phyloP scores from a whole-genome alignment of 176 grass and related monocot genomes.

The Oryza coarctata region DNA sequence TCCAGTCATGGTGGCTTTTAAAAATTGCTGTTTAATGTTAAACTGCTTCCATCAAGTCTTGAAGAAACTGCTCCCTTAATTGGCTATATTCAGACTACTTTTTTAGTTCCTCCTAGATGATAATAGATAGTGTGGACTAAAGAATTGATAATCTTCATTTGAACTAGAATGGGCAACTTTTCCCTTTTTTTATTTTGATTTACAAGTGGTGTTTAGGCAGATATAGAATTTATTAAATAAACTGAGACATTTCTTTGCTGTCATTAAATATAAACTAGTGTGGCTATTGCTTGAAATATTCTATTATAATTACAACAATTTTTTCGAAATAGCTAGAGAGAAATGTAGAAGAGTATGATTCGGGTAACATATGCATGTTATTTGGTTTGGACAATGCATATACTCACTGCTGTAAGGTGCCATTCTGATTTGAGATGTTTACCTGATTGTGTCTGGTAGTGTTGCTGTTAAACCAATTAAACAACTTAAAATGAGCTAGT shows the following conservation, averaged over 20 bases:
- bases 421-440: background rate
- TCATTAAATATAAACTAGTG: background rate
- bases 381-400: conserved; percentile 2
- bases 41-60: background rate
- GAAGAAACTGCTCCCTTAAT: background rate
- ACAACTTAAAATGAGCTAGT: background rate
- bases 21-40: background rate
- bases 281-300: background rate
- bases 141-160: background rate
- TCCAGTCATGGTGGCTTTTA: background rate
- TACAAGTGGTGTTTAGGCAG: background rate
- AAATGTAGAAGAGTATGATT: background rate
- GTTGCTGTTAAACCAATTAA: background rate
- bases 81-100: background rate
- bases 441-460: background rate
- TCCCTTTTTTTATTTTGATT: background rate
- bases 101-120: background rate
- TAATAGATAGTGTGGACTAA: background rate
- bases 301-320: background rate
- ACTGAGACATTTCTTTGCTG: background rate
- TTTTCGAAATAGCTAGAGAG: background rate
- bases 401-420: background rate
- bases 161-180: background rate
- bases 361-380: background rate
- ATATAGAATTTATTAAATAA: background rate